These are phyloP conservation scores for Adiantum capillusveneris DNA, from an alignment of 75 land plant species.

Conservation along the genomic window DNA sequence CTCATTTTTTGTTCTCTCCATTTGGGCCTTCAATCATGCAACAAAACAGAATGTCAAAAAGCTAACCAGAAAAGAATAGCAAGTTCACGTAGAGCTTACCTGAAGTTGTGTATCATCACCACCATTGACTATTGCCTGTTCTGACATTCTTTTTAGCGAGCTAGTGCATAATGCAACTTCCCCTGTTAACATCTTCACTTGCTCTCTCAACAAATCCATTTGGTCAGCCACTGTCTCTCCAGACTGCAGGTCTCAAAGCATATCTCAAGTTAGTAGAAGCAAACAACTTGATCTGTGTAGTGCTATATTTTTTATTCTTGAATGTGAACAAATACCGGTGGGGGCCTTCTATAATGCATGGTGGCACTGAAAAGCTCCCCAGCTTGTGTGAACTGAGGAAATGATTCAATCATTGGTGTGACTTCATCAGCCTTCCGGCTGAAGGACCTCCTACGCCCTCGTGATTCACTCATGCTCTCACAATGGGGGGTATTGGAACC, in stretches of 20 bases:
- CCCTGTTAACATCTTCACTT: constrained; percentile 39
- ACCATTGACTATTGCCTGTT: constrained; percentile 20
- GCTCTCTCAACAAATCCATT: constrained; percentile 32
- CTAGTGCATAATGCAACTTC: constrained; percentile 54
- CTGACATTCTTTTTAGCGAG: constrained; percentile 25
- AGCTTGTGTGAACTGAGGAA: constrained; percentile 70
- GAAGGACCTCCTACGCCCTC: constrained; percentile 41
- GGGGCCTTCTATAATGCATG: constrained; percentile 44
- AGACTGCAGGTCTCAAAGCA: constrained; percentile 9
- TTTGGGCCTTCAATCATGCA: constrained; percentile 43
- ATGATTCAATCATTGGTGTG: constrained; percentile 27
- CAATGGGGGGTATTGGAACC: constrained; percentile 11
- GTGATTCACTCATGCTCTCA: constrained; percentile 15
- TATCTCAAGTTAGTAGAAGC: too few species aligned
- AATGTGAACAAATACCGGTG: constrained; percentile 63
- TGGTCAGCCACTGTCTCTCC: constrained; percentile 35
- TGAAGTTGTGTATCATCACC: constrained; percentile 25
- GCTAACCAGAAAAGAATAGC: too few species aligned
- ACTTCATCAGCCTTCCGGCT: constrained; percentile 48
- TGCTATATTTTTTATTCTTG: too few species aligned
- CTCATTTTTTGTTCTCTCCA: constrained; percentile 72
- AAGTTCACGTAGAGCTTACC: constrained; percentile 4
- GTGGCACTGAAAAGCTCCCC: constrained; percentile 81
- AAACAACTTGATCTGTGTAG: too few species aligned
- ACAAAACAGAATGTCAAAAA: constrained; percentile 5